Conservation (phyloP, 306 rosid genomes). For the Erythrophleum fordii region DNA sequence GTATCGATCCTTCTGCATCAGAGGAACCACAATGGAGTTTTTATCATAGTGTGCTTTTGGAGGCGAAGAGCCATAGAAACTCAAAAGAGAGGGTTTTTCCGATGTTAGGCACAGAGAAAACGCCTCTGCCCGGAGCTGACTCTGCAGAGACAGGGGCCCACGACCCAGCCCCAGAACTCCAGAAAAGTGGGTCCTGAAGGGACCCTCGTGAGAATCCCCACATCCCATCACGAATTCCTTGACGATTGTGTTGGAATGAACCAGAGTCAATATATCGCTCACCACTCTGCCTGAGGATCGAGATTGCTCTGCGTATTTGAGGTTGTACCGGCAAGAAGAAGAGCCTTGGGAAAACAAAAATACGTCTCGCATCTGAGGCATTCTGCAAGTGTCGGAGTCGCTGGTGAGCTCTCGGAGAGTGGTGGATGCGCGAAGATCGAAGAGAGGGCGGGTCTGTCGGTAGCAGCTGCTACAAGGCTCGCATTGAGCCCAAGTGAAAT, state of each 20-base stretch:
- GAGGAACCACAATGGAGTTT: constrained; percentile 33
- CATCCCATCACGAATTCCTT: constrained; percentile 44
- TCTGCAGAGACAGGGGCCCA: constrained; percentile 49
- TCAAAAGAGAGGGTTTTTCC: constrained; percentile 25
- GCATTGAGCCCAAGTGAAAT: constrained; percentile 49
- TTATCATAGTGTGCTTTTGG: neutral
- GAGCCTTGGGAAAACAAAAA: neutral
- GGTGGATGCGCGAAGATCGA: constrained; percentile 25
- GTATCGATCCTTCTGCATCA: constrained; percentile 33
- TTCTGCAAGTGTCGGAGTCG: constrained; percentile 40
- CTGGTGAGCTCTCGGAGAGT: constrained; percentile 35
- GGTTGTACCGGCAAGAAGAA: constrained; percentile 30
- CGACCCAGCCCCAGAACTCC: constrained; percentile 51
- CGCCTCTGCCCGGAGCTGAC: constrained; percentile 45
- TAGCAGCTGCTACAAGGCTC: constrained; percentile 42
- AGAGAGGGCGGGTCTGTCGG: constrained; percentile 41
- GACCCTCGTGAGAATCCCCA: constrained; percentile 40
- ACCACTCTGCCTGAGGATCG: constrained; percentile 43
- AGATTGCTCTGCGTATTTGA: constrained; percentile 10
- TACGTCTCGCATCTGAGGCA: constrained; percentile 33
- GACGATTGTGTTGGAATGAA: constrained; percentile 16
- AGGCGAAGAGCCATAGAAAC: constrained; percentile 37
- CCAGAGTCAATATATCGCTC: constrained; percentile 21
- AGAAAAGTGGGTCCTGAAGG: constrained; percentile 31
- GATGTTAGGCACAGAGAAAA: constrained; percentile 42